A percentile compares a stretch with the other conserved stretches of the same genome.
Evolutionary conservation across 2,329 filamentous ascomycete genomes (phyloP).

Genomic region (Monilinia fructicola): DNA sequence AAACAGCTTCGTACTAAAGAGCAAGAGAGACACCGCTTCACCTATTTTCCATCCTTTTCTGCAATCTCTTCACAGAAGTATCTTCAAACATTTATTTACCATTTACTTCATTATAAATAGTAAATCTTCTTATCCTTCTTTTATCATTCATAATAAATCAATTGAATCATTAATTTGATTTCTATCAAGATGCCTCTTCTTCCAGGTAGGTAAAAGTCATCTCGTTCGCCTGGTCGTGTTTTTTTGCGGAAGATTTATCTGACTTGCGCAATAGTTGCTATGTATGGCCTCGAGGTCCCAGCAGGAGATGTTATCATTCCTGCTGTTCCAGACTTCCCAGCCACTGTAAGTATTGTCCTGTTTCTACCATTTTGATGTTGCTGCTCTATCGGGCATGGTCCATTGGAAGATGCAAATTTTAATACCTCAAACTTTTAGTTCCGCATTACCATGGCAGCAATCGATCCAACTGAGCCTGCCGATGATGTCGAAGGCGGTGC

Average conservation of each 20-base stretch:
- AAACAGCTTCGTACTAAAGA: conserved; percentile 20
- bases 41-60: conserved; percentile 17
- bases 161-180: conserved; percentile 25
- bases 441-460: conserved; percentile 96
- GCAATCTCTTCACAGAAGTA: conserved; percentile 15
- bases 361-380: neutral
- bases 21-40: conserved; percentile 29
- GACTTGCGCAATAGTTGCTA: conserved; percentile 57
- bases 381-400: neutral
- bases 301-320: conserved; percentile 80
- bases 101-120: neutral
- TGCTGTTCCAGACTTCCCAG: conserved; percentile 74
- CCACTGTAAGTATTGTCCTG: conserved; percentile 64
- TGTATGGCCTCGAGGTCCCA: conserved; percentile 92
- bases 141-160: conserved; percentile 6
- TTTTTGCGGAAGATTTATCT: conserved; percentile 35
- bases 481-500: conserved; percentile 60
- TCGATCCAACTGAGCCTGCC: conserved; percentile 80
- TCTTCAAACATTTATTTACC: conserved; percentile 10
- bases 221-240: conserved; percentile 11
- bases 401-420: conserved; percentile 23
- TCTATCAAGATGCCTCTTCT: conserved; percentile 53
- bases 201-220: conserved; percentile 42
- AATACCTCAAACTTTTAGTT: conserved; percentile 57
- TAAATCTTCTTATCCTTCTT: neutral